phyloP scores from a whole-genome alignment of 2,329 filamentous ascomycete species.

The Pyrenochaeta sp. region DNA sequence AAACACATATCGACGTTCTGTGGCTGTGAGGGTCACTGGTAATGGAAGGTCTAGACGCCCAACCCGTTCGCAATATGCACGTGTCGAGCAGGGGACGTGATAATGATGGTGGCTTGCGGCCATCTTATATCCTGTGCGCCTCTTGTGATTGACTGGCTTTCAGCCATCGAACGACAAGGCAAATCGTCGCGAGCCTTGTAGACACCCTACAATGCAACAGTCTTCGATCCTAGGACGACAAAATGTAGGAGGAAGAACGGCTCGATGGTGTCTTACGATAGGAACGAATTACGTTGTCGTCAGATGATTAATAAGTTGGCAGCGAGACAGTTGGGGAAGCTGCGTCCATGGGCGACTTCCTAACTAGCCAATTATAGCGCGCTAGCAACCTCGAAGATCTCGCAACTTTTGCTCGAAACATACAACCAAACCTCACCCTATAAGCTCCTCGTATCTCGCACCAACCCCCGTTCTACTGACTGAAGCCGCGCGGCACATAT shows the following conservation, averaged over 20 bases:
- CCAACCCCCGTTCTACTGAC: background rate
- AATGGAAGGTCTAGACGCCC: background rate
- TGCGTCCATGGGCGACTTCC: background rate
- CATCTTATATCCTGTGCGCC: slow-evolving; percentile 10
- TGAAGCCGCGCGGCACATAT: background rate
- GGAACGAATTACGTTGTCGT: too few relatives aligned
- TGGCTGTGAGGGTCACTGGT: slow-evolving; percentile 5
- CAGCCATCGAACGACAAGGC: background rate
- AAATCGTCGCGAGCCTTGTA: background rate
- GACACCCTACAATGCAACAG: background rate
- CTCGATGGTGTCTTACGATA: too few relatives aligned
- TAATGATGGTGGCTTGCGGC: slow-evolving; percentile 7
- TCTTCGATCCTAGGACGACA: background rate
- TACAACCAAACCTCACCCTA: background rate
- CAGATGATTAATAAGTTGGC: too few relatives aligned
- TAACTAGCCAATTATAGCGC: background rate
- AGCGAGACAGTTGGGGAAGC: background rate
- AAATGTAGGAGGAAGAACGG: background rate
- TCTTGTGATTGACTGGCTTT: slow-evolving; percentile 1
- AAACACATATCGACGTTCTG: background rate
- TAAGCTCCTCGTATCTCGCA: background rate
- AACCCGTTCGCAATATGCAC: background rate
- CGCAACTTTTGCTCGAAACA: background rate
- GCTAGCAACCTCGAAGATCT: background rate
- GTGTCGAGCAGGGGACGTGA: background rate